Conservation (phyloP, 495 filamentous ascomycete species). For the Halenospora varia region DNA sequence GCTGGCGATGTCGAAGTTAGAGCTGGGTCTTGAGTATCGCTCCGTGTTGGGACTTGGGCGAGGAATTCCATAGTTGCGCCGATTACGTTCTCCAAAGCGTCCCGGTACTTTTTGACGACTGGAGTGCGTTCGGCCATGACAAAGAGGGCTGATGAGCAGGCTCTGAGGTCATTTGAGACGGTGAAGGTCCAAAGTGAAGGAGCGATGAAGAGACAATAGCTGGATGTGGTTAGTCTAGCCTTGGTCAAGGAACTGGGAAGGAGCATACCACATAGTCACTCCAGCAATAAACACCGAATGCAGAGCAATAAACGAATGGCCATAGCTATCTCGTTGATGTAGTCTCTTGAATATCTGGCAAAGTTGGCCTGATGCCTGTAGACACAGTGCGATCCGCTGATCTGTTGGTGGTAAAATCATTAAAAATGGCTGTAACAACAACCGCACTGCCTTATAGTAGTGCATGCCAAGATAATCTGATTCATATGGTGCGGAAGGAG, state of each 20-base stretch:
- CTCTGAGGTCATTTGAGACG: slow-evolving; percentile 51
- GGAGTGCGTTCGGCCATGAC: slow-evolving; percentile 50
- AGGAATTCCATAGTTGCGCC: slow-evolving; percentile 52
- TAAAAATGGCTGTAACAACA: slow-evolving; percentile 49
- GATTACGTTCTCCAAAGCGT: slow-evolving; percentile 49
- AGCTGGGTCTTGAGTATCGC: background rate
- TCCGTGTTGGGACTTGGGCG: slow-evolving; percentile 4
- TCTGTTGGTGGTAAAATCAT: slow-evolving; percentile 44
- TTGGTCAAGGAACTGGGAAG: no score
- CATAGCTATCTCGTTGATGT: slow-evolving; percentile 48
- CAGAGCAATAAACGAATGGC: slow-evolving; percentile 51
- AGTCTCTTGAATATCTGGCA: slow-evolving; percentile 52
- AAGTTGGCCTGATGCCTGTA: slow-evolving; percentile 46
- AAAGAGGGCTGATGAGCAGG: slow-evolving; percentile 50
- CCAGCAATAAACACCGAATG: slow-evolving; percentile 54
- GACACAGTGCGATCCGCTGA: slow-evolving; percentile 47
- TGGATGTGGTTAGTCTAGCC: background rate
- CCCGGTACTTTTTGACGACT: slow-evolving; percentile 51
- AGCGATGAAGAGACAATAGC: slow-evolving; percentile 26
- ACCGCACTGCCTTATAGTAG: slow-evolving; percentile 46
- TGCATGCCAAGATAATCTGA: slow-evolving; percentile 49
- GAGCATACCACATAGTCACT: slow-evolving; percentile 48
- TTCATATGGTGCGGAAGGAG: slow-evolving; percentile 35
- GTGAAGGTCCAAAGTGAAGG: slow-evolving; percentile 47
- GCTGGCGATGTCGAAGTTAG: background rate